A percentile compares a stretch with the other conserved stretches of the same genome.
These are phyloP conservation scores for Hyaloscypha finlandica DNA, from an alignment of 495 filamentous ascomycete species.

Conservation along the genomic window DNA sequence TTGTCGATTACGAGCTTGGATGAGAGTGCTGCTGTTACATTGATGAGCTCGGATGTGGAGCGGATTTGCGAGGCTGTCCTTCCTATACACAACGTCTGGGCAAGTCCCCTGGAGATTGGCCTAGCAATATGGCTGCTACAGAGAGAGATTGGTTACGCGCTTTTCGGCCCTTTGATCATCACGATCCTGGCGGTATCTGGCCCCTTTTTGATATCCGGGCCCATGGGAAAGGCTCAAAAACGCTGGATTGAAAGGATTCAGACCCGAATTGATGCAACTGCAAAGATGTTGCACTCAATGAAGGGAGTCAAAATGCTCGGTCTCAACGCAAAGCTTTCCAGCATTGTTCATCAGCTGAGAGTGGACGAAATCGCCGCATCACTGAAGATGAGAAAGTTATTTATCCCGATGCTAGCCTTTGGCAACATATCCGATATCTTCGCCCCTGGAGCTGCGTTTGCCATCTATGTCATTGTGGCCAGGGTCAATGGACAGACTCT, in stretches of 20 bases:
- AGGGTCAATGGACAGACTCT: slow-evolving; percentile 23
- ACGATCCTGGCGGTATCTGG: slow-evolving; percentile 10
- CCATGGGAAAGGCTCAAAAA: slow-evolving; percentile 38
- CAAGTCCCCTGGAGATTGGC: slow-evolving; percentile 30
- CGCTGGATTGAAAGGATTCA: slow-evolving; percentile 47
- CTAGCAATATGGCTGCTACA: slow-evolving; percentile 28
- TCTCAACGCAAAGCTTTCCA: slow-evolving; percentile 26
- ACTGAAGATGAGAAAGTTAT: slow-evolving; percentile 36
- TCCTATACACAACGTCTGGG: slow-evolving; percentile 29
- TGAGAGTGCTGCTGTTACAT: slow-evolving; percentile 57
- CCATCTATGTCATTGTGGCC: slow-evolving; percentile 39
- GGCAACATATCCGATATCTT: slow-evolving; percentile 38
- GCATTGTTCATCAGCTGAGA: slow-evolving; percentile 28
- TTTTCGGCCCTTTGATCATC: slow-evolving; percentile 10
- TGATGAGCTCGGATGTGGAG: slow-evolving; percentile 59
- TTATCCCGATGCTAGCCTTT: slow-evolving; percentile 35
- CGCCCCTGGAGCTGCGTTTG: slow-evolving; percentile 42
- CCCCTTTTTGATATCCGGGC: slow-evolving; percentile 16
- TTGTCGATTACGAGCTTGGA: slow-evolving; percentile 46
- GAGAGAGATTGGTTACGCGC: slow-evolving; percentile 19
- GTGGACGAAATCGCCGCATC: slow-evolving; percentile 31
- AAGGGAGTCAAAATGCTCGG: slow-evolving; percentile 43
- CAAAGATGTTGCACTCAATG: slow-evolving; percentile 37
- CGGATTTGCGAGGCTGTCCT: slow-evolving; percentile 30
- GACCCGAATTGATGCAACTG: slow-evolving; percentile 40